Conservation (phyloP, 768 basidiomycete genomes). For the Cantharellus anzutake region DNA sequence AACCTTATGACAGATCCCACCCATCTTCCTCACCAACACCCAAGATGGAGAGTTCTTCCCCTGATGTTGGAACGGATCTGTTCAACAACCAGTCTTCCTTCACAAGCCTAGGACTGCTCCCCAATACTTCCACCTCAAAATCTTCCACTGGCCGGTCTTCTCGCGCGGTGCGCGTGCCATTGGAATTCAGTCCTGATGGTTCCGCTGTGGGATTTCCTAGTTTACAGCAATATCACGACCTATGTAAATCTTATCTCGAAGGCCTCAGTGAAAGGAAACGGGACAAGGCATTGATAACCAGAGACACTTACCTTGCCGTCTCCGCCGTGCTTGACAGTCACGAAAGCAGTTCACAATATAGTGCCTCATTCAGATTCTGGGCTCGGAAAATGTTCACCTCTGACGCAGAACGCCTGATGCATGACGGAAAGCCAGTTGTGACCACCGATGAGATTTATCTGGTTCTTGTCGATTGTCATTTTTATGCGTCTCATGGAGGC, state of each 20-base stretch:
- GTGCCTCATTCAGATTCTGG: conserved; percentile 55
- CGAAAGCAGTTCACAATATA: conserved; percentile 25
- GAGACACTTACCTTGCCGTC: conserved; percentile 49
- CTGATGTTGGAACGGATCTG: too few species aligned
- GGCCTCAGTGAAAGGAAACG: conserved; percentile 37
- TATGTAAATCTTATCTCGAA: conserved; percentile 38
- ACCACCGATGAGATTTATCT: conserved; percentile 63
- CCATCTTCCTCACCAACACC: too few species aligned
- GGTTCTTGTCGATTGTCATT: conserved; percentile 55
- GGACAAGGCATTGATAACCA: conserved; percentile 56
- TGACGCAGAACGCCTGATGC: conserved; percentile 19
- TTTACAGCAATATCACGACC: conserved; percentile 35
- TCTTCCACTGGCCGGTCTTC: too few species aligned
- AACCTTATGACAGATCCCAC: too few species aligned
- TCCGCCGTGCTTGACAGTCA: conserved; percentile 46
- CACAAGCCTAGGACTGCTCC: too few species aligned
- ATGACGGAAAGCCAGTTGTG: conserved; percentile 55
- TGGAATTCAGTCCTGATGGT: not conserved
- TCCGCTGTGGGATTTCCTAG: conserved; percentile 36
- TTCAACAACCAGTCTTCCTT: too few species aligned
- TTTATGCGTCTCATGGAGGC: conserved; percentile 10
- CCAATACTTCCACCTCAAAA: too few species aligned
- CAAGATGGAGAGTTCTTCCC: too few species aligned
- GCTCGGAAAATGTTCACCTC: conserved; percentile 56
- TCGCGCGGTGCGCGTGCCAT: too few species aligned